These are phyloP conservation scores for Infundibulicybe gibba DNA, from an alignment of 768 basidiomycete genomes.

Conservation along the genomic window DNA sequence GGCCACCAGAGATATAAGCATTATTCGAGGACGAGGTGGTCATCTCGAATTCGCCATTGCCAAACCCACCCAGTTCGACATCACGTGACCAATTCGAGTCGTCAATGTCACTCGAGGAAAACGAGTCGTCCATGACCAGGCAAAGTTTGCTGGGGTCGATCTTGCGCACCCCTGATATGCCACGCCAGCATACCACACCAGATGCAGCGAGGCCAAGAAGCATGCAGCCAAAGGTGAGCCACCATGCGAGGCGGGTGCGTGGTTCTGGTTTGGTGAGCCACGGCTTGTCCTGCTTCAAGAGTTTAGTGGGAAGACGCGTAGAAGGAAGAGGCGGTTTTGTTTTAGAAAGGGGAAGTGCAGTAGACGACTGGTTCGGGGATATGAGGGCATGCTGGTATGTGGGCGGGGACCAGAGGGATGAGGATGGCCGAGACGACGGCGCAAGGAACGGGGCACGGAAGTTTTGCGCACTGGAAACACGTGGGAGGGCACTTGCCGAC, in stretches of 20 bases:
- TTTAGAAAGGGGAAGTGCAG: conserved; percentile 17
- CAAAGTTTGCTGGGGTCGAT: conserved; percentile 45
- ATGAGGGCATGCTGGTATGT: conserved; percentile 25
- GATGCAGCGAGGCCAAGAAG: conserved; percentile 52
- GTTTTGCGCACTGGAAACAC: conserved; percentile 35
- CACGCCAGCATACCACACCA: conserved; percentile 50
- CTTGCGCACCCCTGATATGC: conserved; percentile 40
- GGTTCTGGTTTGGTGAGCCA: conserved; percentile 47
- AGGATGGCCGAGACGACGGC: conserved; percentile 63
- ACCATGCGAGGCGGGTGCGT: conserved; percentile 28
- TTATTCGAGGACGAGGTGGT: conserved; percentile 59
- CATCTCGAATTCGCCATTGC: conserved; percentile 80
- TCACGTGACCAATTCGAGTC: conserved; percentile 61
- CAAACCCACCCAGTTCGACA: conserved; percentile 73
- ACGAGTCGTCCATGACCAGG: conserved; percentile 71
- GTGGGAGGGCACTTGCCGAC: conserved; percentile 24
- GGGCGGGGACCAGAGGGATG: conserved; percentile 61
- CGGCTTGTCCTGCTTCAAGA: conserved; percentile 53
- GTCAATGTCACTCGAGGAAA: conserved; percentile 39
- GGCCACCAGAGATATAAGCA: conserved; percentile 60
- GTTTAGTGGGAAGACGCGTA: conserved; percentile 49
- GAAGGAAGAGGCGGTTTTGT: conserved; percentile 37
- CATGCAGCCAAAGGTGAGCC: conserved; percentile 49
- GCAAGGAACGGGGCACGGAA: conserved; percentile 72
- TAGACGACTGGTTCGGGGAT: conserved; percentile 22